Evolutionary conservation across 192 early-diverging fungal genomes (phyloP).

Genomic region (Jimgerdemannia flammicorona): DNA sequence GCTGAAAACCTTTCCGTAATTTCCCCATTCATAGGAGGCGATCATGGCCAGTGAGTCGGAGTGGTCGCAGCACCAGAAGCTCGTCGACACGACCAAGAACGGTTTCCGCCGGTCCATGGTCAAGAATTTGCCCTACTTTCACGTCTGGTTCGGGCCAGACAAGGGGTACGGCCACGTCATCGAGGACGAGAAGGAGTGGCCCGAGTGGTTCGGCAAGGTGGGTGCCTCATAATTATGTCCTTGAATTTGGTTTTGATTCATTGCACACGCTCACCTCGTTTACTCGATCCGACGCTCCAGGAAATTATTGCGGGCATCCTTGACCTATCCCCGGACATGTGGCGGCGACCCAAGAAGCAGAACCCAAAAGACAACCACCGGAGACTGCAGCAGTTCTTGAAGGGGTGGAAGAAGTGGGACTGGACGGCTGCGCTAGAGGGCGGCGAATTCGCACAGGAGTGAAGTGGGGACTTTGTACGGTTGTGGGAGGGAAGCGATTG

Average conservation of each 20-base stretch:
- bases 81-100: conserved; percentile 69
- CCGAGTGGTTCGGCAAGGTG: conserved; percentile 79
- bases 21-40: conserved; percentile 54
- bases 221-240: conserved; percentile 11
- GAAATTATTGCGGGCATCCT: conserved; percentile 80
- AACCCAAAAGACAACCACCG: conserved; percentile 44
- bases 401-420: conserved; percentile 75
- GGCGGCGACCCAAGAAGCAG: conserved; percentile 62
- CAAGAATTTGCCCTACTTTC: conserved; percentile 89
- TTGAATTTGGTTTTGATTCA: conserved; percentile 11
- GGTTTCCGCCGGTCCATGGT: conserved; percentile 72
- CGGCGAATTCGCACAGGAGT: conserved; percentile 5
- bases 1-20: neutral
- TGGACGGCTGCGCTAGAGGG: conserved; percentile 73
- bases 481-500: too few relatives aligned
- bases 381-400: conserved; percentile 52
- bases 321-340: conserved; percentile 72
- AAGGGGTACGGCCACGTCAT: conserved; percentile 95
- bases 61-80: conserved; percentile 82
- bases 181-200: conserved; percentile 79
- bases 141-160: conserved; percentile 92
- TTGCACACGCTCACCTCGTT: conserved; percentile 1
- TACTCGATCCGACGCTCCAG: conserved; percentile 18
- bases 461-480: neutral
- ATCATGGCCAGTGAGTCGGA: conserved; percentile 76